Conservation (phyloP, 495 filamentous ascomycete species). For the Rostrohypoxylon terebratum region DNA sequence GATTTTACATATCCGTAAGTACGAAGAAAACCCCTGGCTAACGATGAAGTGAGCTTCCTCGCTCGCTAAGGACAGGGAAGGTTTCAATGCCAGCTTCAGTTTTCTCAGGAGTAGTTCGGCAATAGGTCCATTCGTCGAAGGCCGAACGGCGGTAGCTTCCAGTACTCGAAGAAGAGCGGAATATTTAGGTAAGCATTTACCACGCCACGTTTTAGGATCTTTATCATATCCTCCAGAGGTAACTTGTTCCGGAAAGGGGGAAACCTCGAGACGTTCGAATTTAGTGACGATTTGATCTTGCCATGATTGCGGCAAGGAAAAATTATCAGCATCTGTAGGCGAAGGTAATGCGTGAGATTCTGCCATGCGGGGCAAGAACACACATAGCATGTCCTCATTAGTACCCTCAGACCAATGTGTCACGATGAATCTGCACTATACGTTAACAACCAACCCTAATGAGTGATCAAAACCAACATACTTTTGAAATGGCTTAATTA, state of each 20-base stretch:
- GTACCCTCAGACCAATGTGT: constrained; percentile 73
- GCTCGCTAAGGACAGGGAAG: constrained; percentile 63
- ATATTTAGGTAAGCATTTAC: constrained; percentile 67
- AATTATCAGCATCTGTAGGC: constrained; percentile 64
- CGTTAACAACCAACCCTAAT: constrained; percentile 36
- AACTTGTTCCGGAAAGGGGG: constrained; percentile 67
- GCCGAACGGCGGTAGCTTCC: constrained; percentile 61
- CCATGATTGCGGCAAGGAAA: constrained; percentile 73
- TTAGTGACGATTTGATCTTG: constrained; percentile 74
- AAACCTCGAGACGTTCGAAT: constrained; percentile 67
- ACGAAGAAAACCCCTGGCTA: constrained; percentile 66
- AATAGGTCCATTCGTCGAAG: constrained; percentile 65
- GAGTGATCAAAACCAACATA: constrained; percentile 48
- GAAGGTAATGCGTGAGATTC: constrained; percentile 63
- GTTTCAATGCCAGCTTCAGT: constrained; percentile 67
- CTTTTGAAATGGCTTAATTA: constrained; percentile 85
- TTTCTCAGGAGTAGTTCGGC: constrained; percentile 67
- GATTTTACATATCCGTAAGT: constrained; percentile 62
- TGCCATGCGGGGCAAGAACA: constrained; percentile 75
- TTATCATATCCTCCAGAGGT: constrained; percentile 57
- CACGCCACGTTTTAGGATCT: constrained; percentile 65
- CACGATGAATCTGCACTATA: constrained; percentile 69
- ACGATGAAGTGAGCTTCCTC: constrained; percentile 70
- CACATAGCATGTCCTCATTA: constrained; percentile 74
- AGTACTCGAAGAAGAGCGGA: constrained; percentile 64